Evolutionary conservation across 192 early-diverging fungal genomes (phyloP).

Genomic region (Coemansia sp.): DNA sequence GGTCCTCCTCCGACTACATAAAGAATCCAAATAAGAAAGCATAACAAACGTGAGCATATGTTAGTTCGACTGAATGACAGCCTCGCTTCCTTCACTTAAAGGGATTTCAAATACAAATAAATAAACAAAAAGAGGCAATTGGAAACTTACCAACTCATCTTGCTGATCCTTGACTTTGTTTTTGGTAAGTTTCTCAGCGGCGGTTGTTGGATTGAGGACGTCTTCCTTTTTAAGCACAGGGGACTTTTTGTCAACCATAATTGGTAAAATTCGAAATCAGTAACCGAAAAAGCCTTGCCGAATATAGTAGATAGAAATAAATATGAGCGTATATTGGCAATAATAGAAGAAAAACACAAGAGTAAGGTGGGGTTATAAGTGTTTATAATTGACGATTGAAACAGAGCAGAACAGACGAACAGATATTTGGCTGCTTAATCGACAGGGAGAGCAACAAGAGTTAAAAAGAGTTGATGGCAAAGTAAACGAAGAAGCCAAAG

Average conservation of each 20-base stretch:
- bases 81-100: not conserved
- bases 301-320: not conserved
- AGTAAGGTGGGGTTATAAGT: no score
- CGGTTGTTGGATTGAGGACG: slow-evolving; percentile 51
- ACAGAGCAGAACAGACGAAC: not conserved
- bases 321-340: no score
- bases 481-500: not conserved
- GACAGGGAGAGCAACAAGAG: not conserved
- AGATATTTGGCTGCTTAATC: not conserved
- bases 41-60: not conserved
- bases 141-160: slow-evolving; percentile 55
- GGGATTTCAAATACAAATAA: no score
- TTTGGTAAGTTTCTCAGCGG: slow-evolving; percentile 49
- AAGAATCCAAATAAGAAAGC: not conserved
- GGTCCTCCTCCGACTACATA: slow-evolving; percentile 95
- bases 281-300: not conserved
- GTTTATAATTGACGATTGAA: slow-evolving; percentile 3
- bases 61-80: not conserved
- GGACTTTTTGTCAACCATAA: slow-evolving; percentile 34
- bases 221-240: slow-evolving; percentile 22
- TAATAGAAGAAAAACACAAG: not conserved
- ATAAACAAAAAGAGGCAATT: not conserved
- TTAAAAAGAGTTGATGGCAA: not conserved
- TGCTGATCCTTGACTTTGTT: slow-evolving; percentile 56
- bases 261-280: slow-evolving; percentile 1